phyloP scores from a whole-genome alignment of 192 early-diverging fungal species.

The Coemansia guatemalensis region DNA sequence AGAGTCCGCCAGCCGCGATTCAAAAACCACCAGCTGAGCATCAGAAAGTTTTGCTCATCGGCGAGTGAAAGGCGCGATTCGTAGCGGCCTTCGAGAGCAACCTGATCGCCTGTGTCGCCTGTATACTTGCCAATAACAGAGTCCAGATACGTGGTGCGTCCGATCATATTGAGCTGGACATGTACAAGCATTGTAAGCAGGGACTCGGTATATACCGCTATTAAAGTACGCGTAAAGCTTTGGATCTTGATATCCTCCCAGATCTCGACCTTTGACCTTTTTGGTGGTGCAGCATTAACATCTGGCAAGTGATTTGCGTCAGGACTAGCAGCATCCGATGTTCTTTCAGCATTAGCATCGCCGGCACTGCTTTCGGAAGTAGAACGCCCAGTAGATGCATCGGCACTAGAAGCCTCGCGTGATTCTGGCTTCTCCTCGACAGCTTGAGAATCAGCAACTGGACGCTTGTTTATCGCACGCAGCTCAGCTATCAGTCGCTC shows the following conservation, averaged over 20 bases:
- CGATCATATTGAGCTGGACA: conserved; percentile 88
- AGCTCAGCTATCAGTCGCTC: conserved; percentile 60
- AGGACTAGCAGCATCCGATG: neutral
- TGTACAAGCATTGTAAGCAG: conserved; percentile 83
- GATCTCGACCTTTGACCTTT: conserved; percentile 65
- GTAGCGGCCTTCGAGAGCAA: conserved; percentile 29
- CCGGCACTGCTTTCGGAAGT: too few relatives aligned
- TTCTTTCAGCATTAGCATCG: neutral
- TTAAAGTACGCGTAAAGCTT: conserved; percentile 86
- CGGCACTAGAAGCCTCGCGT: neutral
- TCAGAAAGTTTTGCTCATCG: conserved; percentile 83
- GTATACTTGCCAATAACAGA: conserved; percentile 57
- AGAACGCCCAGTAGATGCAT: too few relatives aligned
- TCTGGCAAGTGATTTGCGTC: neutral
- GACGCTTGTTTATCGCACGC: conserved; percentile 37
- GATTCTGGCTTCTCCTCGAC: neutral
- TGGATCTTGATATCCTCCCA: conserved; percentile 90
- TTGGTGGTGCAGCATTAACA: conserved; percentile 5
- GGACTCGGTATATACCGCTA: conserved; percentile 83
- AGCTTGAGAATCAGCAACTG: neutral
- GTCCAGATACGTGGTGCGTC: conserved; percentile 84
- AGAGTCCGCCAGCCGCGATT: conserved; percentile 81
- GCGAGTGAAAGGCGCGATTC: conserved; percentile 24
- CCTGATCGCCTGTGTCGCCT: conserved; percentile 7
- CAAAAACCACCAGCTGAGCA: conserved; percentile 89